Conservation (phyloP, 805 yeast genomes). For the Candida glaebosa region DNA sequence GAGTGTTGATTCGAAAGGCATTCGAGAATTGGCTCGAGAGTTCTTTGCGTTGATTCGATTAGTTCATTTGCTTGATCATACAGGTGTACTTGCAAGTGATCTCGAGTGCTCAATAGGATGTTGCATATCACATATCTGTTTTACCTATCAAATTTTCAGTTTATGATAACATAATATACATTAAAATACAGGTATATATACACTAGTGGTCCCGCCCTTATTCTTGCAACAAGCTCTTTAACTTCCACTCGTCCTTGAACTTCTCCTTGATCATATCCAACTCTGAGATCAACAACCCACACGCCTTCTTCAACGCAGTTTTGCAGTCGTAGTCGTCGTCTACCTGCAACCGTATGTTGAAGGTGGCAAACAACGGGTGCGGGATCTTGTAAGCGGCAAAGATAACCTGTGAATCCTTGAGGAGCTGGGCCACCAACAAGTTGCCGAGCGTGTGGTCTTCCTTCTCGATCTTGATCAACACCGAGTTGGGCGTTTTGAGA, state of each 20-base stretch:
- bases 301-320: constrained; percentile 87
- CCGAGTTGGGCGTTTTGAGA: constrained; percentile 92
- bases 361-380: constrained; percentile 95
- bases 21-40: too few species aligned
- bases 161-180: neutral
- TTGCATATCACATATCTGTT: too few species aligned
- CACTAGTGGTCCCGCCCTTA: neutral
- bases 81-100: too few species aligned
- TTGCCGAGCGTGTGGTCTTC: constrained; percentile 98
- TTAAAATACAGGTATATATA: neutral
- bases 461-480: constrained; percentile 87
- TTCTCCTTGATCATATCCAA: constrained; percentile 69
- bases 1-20: too few species aligned
- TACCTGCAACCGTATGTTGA: constrained; percentile 91
- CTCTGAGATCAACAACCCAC: constrained; percentile 77
- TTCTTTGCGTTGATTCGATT: too few species aligned
- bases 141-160: too few species aligned
- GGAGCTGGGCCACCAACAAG: constrained; percentile 77
- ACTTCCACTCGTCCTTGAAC: constrained; percentile 90
- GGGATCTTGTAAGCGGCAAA: constrained; percentile 98
- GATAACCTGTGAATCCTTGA: constrained; percentile 82
- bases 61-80: too few species aligned
- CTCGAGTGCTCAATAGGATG: too few species aligned
- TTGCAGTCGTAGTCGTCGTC: constrained; percentile 92
- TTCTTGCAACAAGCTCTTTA: constrained; percentile 61